Conservation (phyloP, 495 filamentous ascomycete species). For the Aspergillus leporis region DNA sequence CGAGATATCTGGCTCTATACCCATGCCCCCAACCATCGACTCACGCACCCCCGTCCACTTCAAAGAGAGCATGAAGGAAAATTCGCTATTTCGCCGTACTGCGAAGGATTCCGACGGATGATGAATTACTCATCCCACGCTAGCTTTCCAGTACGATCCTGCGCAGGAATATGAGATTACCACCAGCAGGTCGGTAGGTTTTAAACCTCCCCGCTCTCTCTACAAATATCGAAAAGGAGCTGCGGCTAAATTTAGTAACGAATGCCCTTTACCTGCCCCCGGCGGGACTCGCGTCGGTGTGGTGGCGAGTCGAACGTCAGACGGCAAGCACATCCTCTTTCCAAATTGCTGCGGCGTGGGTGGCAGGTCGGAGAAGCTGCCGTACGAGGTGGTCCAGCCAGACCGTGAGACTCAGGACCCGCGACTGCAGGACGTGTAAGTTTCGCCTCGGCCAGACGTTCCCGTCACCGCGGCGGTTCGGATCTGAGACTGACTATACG, state of each 20-base stretch:
- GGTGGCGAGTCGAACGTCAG: no score
- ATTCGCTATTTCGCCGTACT: conserved; percentile 14
- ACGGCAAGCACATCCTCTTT: no score
- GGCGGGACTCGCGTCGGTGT: no score
- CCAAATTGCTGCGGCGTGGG: no score
- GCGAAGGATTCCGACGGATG: conserved; percentile 9
- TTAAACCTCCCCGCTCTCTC: conserved; percentile 16
- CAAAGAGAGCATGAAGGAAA: conserved; percentile 20
- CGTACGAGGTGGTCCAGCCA: no score
- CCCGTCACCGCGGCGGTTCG: no score
- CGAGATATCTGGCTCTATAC: conserved; percentile 24
- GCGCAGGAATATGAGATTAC: conserved; percentile 14
- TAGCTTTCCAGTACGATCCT: conserved; percentile 13
- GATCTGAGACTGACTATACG: no score
- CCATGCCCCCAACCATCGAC: conserved; percentile 19
- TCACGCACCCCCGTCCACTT: conserved; percentile 27
- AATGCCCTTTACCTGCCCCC: conserved; percentile 8
- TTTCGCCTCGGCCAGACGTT: no score
- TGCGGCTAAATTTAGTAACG: conserved; percentile 19
- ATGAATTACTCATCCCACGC: conserved; percentile 15
- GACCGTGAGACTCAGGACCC: no score
- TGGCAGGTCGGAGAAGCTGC: no score
- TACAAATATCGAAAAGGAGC: conserved; percentile 31
- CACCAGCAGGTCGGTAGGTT: conserved; percentile 16
- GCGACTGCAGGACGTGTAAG: no score